Evolutionary conservation across 2,329 filamentous ascomycete species (phyloP).

Genomic region (Colletotrichum truncatum): DNA sequence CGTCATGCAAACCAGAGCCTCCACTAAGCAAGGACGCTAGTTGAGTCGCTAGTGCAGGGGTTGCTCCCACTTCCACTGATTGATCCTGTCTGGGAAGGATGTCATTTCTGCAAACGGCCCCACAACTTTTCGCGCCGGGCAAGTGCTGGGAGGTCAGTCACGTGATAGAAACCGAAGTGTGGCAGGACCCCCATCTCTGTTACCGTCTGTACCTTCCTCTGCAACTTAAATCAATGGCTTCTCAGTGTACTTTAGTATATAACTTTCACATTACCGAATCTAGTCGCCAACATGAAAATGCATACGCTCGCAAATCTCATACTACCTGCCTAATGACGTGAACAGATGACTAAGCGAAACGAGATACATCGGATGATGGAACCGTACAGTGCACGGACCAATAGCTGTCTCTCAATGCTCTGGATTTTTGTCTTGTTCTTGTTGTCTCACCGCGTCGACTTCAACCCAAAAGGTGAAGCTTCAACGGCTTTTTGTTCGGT

Average conservation of each 20-base stretch:
- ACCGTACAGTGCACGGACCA: no score
- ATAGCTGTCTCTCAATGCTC: no score
- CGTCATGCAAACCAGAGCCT: conserved; percentile 29
- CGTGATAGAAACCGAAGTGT: neutral
- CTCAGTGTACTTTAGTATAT: no score
- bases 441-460: conserved; percentile 14
- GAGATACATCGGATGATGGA: no score
- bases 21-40: conserved; percentile 23
- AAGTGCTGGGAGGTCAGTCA: conserved; percentile 25
- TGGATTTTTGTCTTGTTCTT: conserved; percentile 1
- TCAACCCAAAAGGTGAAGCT: neutral
- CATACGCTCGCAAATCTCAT: no score
- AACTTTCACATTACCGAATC: no score
- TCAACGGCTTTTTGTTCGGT: conserved; percentile 18
- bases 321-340: no score
- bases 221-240: no score
- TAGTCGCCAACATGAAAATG: no score
- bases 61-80: conserved; percentile 23
- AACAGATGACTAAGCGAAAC: no score
- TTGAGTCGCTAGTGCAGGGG: conserved; percentile 30
- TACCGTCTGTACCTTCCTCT: no score
- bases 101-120: conserved; percentile 21
- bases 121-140: conserved; percentile 15
- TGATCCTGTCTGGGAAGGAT: conserved; percentile 20
- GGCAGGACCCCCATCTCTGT: no score